Base-by-base conservation (phyloP, 2,329 filamentous ascomycete genomes). In the Ploettnerulaceae sp. region DNA sequence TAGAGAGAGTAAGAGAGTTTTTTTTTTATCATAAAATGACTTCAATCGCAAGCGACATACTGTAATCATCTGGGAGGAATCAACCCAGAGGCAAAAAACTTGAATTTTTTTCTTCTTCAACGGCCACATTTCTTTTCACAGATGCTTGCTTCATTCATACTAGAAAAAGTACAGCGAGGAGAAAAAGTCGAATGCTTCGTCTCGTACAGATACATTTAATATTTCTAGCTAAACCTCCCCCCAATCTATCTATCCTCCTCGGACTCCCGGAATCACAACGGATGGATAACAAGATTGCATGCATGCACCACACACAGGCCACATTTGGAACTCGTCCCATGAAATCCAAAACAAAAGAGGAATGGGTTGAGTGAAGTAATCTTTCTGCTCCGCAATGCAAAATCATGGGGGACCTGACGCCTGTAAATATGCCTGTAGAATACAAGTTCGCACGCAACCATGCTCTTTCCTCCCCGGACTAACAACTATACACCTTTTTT, bases 281-380 rank as follows among this genome's bases (percentile, higher is more conserved):
- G 7, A 29, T n/a, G n/a, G n/a, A n/a, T n/a, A n/a, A n/a, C n/a
- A n/a, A n/a, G n/a, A n/a, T n/a, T n/a, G n/a, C n/a, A n/a, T n/a
- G n/a, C n/a, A n/a, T 12, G 25, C 25, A 12, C 25, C 7, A 7
- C 25, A 28, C 25, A 7, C 25, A 7, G 7, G 25, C 25, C 25
- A 28, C 25, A 12, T 7, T 7, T 28, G 25, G 25, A 7, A 28
- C 7, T 7, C 25, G 12, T 12, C 7, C 25, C 25, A 28, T 12
- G 25, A 18, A 12, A 33, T n/a, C 12, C 31, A 6, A 33, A 45
- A 43, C 38, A 37, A 36, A 42, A 41, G 33, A 48, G 45, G n/a
- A 42, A 47, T 24, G 39, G 45, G 43, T 6, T 48, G 46, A 44
- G 46, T 48, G 46, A 48, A 48, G 46, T 44, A 14, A 44, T 7